Percentiles rank a stretch among this genome's conserved stretches.
phyloP scores from a whole-genome alignment of 768 basidiomycete genomes.

The Xanthoconium stramineum region DNA sequence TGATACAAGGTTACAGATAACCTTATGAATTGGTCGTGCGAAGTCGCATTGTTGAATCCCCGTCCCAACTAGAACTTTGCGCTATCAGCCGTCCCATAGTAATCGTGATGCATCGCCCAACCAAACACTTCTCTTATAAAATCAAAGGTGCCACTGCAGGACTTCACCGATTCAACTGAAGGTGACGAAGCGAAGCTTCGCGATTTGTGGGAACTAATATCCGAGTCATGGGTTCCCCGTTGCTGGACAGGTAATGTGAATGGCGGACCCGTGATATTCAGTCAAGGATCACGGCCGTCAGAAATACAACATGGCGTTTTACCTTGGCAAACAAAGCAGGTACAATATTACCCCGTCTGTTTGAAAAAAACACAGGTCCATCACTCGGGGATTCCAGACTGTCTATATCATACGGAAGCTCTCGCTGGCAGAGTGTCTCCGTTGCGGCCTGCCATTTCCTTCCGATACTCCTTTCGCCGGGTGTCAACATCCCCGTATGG shows the following conservation, averaged over 20 bases:
- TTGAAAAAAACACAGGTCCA: slow-evolving; percentile 18
- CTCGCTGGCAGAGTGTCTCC: slow-evolving; percentile 35
- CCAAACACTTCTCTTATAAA: neutral
- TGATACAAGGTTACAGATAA: neutral
- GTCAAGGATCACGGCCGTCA: neutral
- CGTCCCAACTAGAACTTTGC: neutral
- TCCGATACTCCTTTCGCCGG: slow-evolving; percentile 7
- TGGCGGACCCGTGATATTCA: neutral
- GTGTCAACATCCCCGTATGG: slow-evolving; percentile 39
- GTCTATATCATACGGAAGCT: slow-evolving; percentile 31
- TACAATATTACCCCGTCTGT: no score
- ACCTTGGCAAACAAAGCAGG: no score
- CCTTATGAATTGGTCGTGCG: neutral
- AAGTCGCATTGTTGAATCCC: neutral
- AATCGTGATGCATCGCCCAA: neutral
- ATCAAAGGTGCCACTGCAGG: neutral
- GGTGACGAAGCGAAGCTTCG: slow-evolving; percentile 35
- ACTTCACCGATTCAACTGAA: neutral
- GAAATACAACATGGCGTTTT: no score
- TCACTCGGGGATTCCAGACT: slow-evolving; percentile 40
- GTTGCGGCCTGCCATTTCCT: neutral
- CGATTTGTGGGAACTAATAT: no score
- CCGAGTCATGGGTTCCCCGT: slow-evolving; percentile 8
- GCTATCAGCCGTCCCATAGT: neutral
- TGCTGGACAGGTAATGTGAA: slow-evolving; percentile 6